Percentiles rank a stretch among this genome's conserved stretches.
Conservation (phyloP, 495 filamentous ascomycete genomes). For the Physcia stellaris region DNA sequence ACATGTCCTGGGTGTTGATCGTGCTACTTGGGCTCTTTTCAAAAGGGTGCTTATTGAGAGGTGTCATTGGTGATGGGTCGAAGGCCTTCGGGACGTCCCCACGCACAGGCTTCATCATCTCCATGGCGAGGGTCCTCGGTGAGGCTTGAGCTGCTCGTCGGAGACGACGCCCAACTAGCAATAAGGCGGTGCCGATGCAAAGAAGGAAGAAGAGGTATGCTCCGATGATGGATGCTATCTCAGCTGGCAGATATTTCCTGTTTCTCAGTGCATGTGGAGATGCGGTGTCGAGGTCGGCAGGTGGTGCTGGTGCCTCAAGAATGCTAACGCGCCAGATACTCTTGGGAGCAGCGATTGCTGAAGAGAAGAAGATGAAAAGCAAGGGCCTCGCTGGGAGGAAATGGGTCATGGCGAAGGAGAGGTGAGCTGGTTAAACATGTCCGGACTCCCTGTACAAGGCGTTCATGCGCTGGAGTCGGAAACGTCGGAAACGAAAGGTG, state of each 20-base stretch:
- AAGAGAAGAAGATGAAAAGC: constrained; percentile 4
- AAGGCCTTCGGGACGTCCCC: constrained; percentile 15
- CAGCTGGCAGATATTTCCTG: constrained; percentile 47
- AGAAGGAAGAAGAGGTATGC: constrained; percentile 65
- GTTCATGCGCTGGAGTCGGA: too few relatives aligned
- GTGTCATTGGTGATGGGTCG: constrained; percentile 18
- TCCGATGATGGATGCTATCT: constrained; percentile 67
- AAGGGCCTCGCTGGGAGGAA: too few relatives aligned
- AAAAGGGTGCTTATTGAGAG: constrained; percentile 18
- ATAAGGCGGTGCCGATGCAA: constrained; percentile 49
- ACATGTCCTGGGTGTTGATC: constrained; percentile 17
- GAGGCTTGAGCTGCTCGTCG: constrained; percentile 39
- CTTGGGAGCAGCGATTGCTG: constrained; percentile 9
- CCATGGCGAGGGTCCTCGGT: constrained; percentile 39
- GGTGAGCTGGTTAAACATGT: neutral
- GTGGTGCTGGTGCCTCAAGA: constrained; percentile 40
- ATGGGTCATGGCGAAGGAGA: constrained; percentile 5
- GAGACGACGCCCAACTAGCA: constrained; percentile 48
- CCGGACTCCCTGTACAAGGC: constrained; percentile 4
- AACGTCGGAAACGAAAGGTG: too few relatives aligned
- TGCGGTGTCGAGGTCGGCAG: constrained; percentile 41
- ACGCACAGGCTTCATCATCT: constrained; percentile 42
- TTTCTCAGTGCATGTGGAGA: constrained; percentile 43
- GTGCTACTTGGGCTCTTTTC: constrained; percentile 35
- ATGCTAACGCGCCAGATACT: constrained; percentile 28